Base-by-base conservation (phyloP, 2,329 filamentous ascomycete species). In the Tolypocladium tropicale region DNA sequence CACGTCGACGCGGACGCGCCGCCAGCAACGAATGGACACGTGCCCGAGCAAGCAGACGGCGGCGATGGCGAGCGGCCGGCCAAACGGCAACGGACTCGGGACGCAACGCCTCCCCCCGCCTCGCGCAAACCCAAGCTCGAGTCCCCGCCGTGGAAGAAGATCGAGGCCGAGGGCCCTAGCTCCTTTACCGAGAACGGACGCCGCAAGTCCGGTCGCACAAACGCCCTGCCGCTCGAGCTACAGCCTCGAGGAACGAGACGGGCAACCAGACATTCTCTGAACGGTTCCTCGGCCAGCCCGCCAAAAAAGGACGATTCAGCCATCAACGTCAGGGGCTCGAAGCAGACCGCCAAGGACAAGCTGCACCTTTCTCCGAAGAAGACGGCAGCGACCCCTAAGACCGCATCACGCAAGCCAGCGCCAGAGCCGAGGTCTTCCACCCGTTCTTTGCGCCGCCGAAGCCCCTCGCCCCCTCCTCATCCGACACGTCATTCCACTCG, bases 91-190 rank as follows among this genome's bases (percentile, higher is more conserved):
- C 84, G 84, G 68, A 77, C 81, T 33, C 76, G 74, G 59, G 75
- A 79, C 11, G 67, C 69, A 59, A 79, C 74, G 28, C 75, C 76
- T 36, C 66, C 65, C 0, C 58, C 70, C 57, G 57, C 64, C 71
- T 76, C 59, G 65, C 71, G 65, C 76, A 85, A 73, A 57, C 58
- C 60, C 0, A 74, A 74, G 55, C 74, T 76, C 54, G 78, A 80
- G 58, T 97, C 93, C 60, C 94, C 94, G 61, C 94, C 94, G 25
- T 99, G 94, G 94, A 97, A 94, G 76, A 89, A 84, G 66, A 81
- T 89, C 60, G 81, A 81, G 57, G 90, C 88, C 43, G 89, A 95
- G 32, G 94, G 94, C 0, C 94, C 94, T 25, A 94, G 93, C 4
- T 88, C 89, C 0, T 92, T 95, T 68, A 81, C 88, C 50, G 82